These are phyloP conservation scores for Coemansia sp. DNA, from an alignment of 192 early-diverging fungal genomes.

Conservation along the genomic window DNA sequence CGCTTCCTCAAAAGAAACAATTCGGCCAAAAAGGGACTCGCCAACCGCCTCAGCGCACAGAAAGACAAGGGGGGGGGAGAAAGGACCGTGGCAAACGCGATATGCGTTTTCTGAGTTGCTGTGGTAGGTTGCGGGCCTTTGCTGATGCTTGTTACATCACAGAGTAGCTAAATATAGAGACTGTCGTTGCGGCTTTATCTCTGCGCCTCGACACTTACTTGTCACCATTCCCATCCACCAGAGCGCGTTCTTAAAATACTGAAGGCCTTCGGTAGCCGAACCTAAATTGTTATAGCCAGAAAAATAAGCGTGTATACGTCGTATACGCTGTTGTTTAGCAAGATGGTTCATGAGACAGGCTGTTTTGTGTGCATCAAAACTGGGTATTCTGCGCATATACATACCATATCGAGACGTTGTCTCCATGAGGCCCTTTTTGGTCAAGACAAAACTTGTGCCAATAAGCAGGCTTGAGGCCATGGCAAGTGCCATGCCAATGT, in stretches of 20 bases:
- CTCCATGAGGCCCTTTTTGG: slow-evolving; percentile 91
- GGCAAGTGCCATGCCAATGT: slow-evolving; percentile 86
- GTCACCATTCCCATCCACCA: slow-evolving; percentile 88
- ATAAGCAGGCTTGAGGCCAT: slow-evolving; percentile 86
- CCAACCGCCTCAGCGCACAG: too few species aligned
- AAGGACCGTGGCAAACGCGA: too few species aligned
- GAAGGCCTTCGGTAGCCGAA: slow-evolving; percentile 70
- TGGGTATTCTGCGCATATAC: not conserved
- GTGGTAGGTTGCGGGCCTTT: not conserved
- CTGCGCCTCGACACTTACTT: slow-evolving; percentile 32
- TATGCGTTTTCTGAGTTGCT: too few species aligned
- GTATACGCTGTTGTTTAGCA: not conserved
- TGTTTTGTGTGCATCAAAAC: not conserved
- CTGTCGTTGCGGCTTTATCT: too few species aligned
- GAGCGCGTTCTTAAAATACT: slow-evolving; percentile 81
- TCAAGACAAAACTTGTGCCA: slow-evolving; percentile 89
- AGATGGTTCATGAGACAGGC: not conserved
- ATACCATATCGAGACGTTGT: slow-evolving; percentile 60
- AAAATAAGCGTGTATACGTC: not conserved
- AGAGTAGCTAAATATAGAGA: too few species aligned
- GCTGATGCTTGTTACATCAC: too few species aligned
- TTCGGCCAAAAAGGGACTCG: too few species aligned
- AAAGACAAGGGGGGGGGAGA: too few species aligned
- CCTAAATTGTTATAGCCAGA: slow-evolving; percentile 8
- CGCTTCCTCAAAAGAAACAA: too few species aligned